Evolutionary conservation across 1,139 yeast genomes (phyloP), one percentile per base, ranked within the genome.

Genomic region (Pichia sp.): DNA sequence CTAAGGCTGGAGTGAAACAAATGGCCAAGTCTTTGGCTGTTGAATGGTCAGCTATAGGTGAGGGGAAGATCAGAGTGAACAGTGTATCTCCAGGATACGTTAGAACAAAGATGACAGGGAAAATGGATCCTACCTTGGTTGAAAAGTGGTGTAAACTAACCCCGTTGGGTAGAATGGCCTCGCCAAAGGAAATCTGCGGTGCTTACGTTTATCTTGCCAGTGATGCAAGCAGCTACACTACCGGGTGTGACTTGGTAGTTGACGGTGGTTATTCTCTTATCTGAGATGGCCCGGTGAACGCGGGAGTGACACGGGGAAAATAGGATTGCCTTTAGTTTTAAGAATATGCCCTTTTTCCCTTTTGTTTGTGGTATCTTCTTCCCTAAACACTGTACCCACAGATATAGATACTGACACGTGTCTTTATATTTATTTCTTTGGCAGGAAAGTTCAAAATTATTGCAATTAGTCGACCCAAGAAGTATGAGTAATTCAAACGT

Each of bases 171-270:
- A 82, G 96, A 73, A 88, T 87, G 67, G 89, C 85, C 40, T 71
- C 78, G 50, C 81, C 96, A 14, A 79, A 82, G 61, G 97, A 91
- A 70, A 75, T 91, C 62, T 88, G 84, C 10, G 97, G 97, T 57
- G 96, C 96, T 5, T 91, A 88, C 71, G 75, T 90, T 50, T 91
- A 87, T 73, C 74, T 91, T 63, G 97, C 96, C 4, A 84, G 92
- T 33, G 85, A 87, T 66, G 97, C 97, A 4, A 81, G 92, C 43
- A 80, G 92, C 10, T 91, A 80, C 71, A 85, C 95, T 53, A 88
- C 96, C 6, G 97, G 97, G 48, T 69, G 87, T 17, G 96, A 91
- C 66, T 73, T 91, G 51, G 73, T 79, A 42, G 92, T 90, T 50
- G 97, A 91, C 67, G 97, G 97, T 61, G 97, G 96, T 49, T 91